Evolutionary conservation across 768 basidiomycete species (phyloP), one percentile per base, ranked within the genome.

Genomic region (Bullera alba): DNA sequence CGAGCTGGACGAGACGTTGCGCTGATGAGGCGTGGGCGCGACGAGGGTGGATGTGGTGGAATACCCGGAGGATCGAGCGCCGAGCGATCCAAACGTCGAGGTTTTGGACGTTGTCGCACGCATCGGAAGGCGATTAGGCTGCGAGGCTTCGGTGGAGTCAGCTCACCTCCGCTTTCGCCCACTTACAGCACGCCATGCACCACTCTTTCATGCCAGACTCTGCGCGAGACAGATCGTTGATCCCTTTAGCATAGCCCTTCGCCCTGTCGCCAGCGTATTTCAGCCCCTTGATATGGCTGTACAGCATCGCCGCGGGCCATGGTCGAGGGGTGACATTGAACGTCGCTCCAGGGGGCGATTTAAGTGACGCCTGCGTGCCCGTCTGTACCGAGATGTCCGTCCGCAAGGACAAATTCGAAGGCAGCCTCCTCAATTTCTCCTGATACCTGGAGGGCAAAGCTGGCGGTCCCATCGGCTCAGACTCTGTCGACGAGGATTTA

Each of bases 291-390:
- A 72, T 56, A 50, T 65, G 57, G 4, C 64, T 60, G 37, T 61
- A 61, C n/a, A 68, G 42, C 70, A 72, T 72, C 15, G 66, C 70
- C 0, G 63, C 54, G 22, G 70, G 70, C 70, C 70, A 72, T 5
- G 65, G 61, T 29, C 58, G 45, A 0, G 59, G 39, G 1, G 35
- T 5, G 38, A 44, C 30, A 25, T n/a, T 46, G 17, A 32, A 25
- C 25, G 50, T 19, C 42, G 42, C 21, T n/a, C n/a, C n/a, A 47
- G 39, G 14, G 36, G 42, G n/a, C 35, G 27, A 36, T 57, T 2
- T 45, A 35, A 0, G 27, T 35, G n/a, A n/a, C n/a, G n/a, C n/a
- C n/a, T n/a, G n/a, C 17, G 47, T 30, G 1, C 51, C 49, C 7
- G 51, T 50, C 16, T 44, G 45, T 23, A 53, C 14, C 5, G 49